phyloP scores from a whole-genome alignment of 805 yeast genomes.

The Debaryomyces maramus region DNA sequence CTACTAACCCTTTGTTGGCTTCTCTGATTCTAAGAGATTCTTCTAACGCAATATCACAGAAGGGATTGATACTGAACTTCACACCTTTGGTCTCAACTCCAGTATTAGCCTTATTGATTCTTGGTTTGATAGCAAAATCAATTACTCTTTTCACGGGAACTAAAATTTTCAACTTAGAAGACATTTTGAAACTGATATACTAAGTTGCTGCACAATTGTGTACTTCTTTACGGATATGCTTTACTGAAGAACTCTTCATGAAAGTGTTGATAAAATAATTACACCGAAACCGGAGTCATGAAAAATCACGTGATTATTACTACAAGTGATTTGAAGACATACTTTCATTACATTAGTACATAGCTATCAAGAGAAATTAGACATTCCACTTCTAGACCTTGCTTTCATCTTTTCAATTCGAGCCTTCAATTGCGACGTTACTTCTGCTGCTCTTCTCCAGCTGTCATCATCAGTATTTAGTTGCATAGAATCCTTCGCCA shows the following conservation, averaged over 20 bases:
- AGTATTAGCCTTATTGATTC: slow-evolving; percentile 81
- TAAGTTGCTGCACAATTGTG: background rate
- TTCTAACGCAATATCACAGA: slow-evolving; percentile 96
- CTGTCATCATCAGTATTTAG: slow-evolving; percentile 58
- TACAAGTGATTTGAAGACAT: background rate
- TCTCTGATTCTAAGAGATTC: slow-evolving; percentile 84
- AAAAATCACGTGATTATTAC: background rate
- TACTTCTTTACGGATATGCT: too few relatives aligned
- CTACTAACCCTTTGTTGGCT: slow-evolving; percentile 64
- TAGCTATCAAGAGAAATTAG: slow-evolving; percentile 2
- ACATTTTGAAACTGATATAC: slow-evolving; percentile 11
- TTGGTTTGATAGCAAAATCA: slow-evolving; percentile 90
- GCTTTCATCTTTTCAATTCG: slow-evolving; percentile 89
- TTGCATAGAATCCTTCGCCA: slow-evolving; percentile 21
- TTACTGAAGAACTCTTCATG: too few relatives aligned
- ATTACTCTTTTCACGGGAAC: slow-evolving; percentile 96
- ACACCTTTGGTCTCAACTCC: slow-evolving; percentile 88
- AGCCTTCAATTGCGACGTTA: slow-evolving; percentile 80
- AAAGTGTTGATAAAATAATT: slow-evolving; percentile 1
- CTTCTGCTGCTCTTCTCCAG: slow-evolving; percentile 90
- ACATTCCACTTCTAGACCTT: slow-evolving; percentile 30
- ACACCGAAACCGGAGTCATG: slow-evolving; percentile 4
- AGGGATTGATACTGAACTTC: slow-evolving; percentile 92
- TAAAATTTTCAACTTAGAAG: slow-evolving; percentile 62
- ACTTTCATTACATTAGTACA: background rate